These are phyloP conservation scores for Decorospora gaudefroyi DNA, from an alignment of 2,329 filamentous ascomycete species.

Conservation along the genomic window DNA sequence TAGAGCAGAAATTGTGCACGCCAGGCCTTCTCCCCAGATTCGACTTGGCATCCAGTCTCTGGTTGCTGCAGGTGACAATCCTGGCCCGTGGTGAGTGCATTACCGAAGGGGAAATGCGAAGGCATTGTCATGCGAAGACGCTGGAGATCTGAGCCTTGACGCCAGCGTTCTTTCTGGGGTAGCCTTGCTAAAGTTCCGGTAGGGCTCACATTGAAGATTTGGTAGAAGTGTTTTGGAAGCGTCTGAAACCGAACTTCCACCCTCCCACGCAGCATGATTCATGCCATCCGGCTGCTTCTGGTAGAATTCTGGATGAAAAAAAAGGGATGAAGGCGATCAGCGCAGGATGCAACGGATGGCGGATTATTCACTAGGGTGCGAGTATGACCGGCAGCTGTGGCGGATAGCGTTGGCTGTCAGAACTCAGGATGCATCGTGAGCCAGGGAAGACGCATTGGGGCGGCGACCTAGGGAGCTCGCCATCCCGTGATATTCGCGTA, in stretches of 20 bases:
- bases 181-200: slow-evolving; percentile 16
- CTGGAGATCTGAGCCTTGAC: slow-evolving; percentile 24
- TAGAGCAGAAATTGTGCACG: slow-evolving; percentile 30
- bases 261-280: slow-evolving; percentile 30
- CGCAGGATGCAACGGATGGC: slow-evolving; percentile 31
- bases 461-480: slow-evolving; percentile 17
- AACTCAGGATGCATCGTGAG: slow-evolving; percentile 22
- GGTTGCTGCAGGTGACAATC: slow-evolving; percentile 34
- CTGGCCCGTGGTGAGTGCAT: slow-evolving; percentile 31
- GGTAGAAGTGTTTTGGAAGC: slow-evolving; percentile 34
- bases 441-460: slow-evolving; percentile 23
- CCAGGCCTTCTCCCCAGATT: slow-evolving; percentile 25
- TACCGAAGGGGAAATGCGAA: slow-evolving; percentile 33
- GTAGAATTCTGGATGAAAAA: slow-evolving; percentile 32
- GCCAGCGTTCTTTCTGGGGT: slow-evolving; percentile 36
- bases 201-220: slow-evolving; percentile 12
- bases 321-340: slow-evolving; percentile 29
- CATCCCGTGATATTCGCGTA: slow-evolving; percentile 23
- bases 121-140: slow-evolving; percentile 33
- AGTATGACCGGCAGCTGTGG: slow-evolving; percentile 41
- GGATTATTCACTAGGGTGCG: slow-evolving; percentile 31
- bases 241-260: slow-evolving; percentile 23
- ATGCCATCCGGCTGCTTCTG: slow-evolving; percentile 32
- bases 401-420: slow-evolving; percentile 30
- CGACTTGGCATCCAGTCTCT: slow-evolving; percentile 24